These are phyloP conservation scores for Ophiostoma sp. DNA, from an alignment of 2,329 filamentous ascomycete genomes.

Conservation along the genomic window DNA sequence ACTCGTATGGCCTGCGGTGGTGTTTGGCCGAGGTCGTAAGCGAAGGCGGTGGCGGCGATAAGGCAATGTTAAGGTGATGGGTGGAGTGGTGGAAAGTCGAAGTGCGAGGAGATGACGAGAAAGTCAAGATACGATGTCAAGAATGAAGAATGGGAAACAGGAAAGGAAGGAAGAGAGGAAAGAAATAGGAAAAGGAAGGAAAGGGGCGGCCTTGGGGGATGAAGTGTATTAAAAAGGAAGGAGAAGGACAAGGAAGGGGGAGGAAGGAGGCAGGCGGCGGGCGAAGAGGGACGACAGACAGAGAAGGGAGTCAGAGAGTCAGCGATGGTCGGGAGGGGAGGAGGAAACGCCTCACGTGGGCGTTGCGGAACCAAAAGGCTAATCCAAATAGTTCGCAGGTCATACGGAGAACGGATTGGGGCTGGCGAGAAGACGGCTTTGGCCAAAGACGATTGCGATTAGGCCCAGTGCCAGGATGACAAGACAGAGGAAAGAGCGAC, in stretches of 20 bases:
- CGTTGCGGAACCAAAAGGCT: slow-evolving; percentile 16
- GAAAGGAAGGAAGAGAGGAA: not conserved
- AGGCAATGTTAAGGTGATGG: not conserved
- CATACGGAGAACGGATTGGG: slow-evolving; percentile 16
- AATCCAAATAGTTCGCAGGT: slow-evolving; percentile 19
- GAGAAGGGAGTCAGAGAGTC: slow-evolving; percentile 4
- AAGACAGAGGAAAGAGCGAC: not conserved
- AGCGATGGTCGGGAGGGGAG: slow-evolving; percentile 13
- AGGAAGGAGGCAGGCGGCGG: not conserved
- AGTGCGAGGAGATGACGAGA: not conserved
- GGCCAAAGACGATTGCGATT: not conserved
- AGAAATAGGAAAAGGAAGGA: not conserved
- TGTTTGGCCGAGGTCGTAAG: slow-evolving; percentile 9
- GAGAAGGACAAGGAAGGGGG: not conserved
- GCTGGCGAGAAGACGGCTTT: slow-evolving; percentile 5
- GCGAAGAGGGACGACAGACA: slow-evolving; percentile 6
- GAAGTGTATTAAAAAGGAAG: slow-evolving; percentile 16
- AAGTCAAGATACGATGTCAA: not conserved
- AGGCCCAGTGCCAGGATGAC: not conserved
- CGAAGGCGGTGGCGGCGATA: not conserved
- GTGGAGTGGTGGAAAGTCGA: not conserved
- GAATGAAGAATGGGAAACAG: not conserved
- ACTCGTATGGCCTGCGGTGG: not conserved
- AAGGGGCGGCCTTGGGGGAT: not conserved
- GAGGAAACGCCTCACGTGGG: slow-evolving; percentile 23